Percentiles rank a stretch among this genome's conserved stretches.
Conservation (phyloP, 257 asterid species). For the Gardenia jasminoides region DNA sequence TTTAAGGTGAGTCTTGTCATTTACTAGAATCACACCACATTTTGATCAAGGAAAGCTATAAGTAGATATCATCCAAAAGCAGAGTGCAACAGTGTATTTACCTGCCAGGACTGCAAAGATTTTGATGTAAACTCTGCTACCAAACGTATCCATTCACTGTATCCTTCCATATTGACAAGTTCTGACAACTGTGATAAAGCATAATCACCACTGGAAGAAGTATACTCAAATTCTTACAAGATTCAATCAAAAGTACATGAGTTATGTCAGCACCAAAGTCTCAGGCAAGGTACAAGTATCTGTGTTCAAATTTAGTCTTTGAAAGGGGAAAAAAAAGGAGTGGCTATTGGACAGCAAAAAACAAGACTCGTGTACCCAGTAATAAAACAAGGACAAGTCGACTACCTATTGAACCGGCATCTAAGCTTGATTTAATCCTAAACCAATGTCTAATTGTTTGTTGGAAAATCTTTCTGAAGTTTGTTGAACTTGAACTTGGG, state of each 20-base stretch:
- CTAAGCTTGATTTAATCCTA: neutral
- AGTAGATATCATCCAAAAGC: neutral
- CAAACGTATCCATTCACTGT: slow-evolving; percentile 94
- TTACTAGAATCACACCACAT: neutral
- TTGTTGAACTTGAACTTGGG: neutral
- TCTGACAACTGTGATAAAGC: slow-evolving; percentile 72
- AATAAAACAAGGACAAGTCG: neutral
- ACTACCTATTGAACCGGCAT: too few species aligned
- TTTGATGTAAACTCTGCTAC: slow-evolving; percentile 92
- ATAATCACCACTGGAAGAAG: too few species aligned
- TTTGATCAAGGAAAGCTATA: neutral
- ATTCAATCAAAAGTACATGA: neutral
- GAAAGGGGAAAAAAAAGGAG: neutral
- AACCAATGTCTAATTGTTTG: neutral
- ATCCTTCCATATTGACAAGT: slow-evolving; percentile 93
- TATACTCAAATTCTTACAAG: too few species aligned
- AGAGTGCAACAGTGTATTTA: neutral
- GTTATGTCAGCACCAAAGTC: neutral
- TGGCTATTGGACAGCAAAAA: neutral
- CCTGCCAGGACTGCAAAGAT: slow-evolving; percentile 99
- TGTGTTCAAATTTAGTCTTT: neutral
- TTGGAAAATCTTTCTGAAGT: too few species aligned
- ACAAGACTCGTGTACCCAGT: neutral
- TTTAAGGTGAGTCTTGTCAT: neutral
- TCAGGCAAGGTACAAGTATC: neutral